phyloP scores from a whole-genome alignment of 805 yeast species.

The Yamadazyma scolyti region DNA sequence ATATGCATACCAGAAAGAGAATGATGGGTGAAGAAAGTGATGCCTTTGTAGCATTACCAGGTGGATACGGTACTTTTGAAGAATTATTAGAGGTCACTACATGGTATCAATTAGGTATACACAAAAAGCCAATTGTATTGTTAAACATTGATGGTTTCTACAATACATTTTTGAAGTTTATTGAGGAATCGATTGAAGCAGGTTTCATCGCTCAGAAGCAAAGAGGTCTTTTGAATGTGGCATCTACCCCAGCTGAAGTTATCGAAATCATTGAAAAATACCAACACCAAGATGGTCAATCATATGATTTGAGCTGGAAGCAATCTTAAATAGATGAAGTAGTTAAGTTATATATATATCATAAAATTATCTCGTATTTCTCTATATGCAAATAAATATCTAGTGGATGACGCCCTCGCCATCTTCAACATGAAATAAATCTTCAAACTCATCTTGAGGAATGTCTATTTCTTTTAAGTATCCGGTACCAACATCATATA shows the following conservation, averaged over 20 bases:
- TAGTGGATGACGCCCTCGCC: conserved; percentile 15
- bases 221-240: conserved; percentile 66
- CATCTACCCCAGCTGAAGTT: conserved; percentile 66
- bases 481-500: conserved; percentile 82
- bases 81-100: conserved; percentile 88
- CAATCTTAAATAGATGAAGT: too few species aligned
- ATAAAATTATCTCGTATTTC: too few species aligned
- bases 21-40: conserved; percentile 84
- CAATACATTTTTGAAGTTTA: conserved; percentile 62
- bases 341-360: too few species aligned
- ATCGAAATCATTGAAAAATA: conserved; percentile 57
- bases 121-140: conserved; percentile 72
- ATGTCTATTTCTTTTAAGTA: conserved; percentile 41
- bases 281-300: conserved; percentile 64
- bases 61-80: conserved; percentile 88
- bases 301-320: conserved; percentile 64
- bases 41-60: conserved; percentile 87
- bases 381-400: too few species aligned
- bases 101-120: conserved; percentile 88
- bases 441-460: conserved; percentile 42
- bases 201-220: conserved; percentile 71
- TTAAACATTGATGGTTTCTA: conserved; percentile 79
- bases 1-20: conserved; percentile 87
- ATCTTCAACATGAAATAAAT: conserved; percentile 39
- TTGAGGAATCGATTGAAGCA: conserved; percentile 52